These are phyloP conservation scores for Trichoderma brevicompactum DNA, from an alignment of 2,329 filamentous ascomycete genomes.

Conservation along the genomic window DNA sequence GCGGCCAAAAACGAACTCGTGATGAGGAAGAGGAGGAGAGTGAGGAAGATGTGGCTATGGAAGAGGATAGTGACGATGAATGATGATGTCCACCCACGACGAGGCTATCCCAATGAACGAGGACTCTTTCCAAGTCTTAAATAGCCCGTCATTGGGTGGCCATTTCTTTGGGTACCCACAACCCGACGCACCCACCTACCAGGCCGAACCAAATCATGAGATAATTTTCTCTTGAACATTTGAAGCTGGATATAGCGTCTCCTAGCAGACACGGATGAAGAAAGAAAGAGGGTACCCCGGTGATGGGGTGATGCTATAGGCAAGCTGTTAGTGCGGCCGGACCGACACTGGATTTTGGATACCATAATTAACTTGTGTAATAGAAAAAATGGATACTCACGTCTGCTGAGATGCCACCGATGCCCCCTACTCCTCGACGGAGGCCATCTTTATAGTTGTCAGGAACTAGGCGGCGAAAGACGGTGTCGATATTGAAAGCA, in stretches of 20 bases:
- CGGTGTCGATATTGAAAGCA: constrained; percentile 66
- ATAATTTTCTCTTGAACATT: constrained; percentile 69
- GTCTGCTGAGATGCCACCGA: constrained; percentile 76
- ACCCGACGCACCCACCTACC: constrained; percentile 76
- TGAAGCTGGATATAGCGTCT: constrained; percentile 73
- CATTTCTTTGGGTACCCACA: constrained; percentile 77
- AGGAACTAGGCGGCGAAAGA: constrained; percentile 74
- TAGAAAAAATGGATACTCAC: constrained; percentile 57
- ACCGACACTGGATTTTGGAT: constrained; percentile 29
- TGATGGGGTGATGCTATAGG: constrained; percentile 78
- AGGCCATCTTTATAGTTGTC: constrained; percentile 65
- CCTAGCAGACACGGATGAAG: constrained; percentile 91
- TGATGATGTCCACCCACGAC: constrained; percentile 37
- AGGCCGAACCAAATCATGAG: constrained; percentile 89
- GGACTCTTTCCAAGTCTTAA: not conserved
- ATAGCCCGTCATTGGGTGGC: constrained; percentile 44
- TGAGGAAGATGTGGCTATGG: constrained; percentile 70
- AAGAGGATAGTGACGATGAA: constrained; percentile 75
- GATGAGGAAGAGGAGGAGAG: constrained; percentile 71
- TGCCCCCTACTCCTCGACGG: constrained; percentile 59
- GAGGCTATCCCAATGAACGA: constrained; percentile 24
- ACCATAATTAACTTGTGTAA: constrained; percentile 40
- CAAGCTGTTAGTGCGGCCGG: constrained; percentile 47
- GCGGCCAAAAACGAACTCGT: constrained; percentile 71
- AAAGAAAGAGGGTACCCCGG: constrained; percentile 80